phyloP scores from a whole-genome alignment of 2,329 filamentous ascomycete genomes.

The Alternaria ventricosa region DNA sequence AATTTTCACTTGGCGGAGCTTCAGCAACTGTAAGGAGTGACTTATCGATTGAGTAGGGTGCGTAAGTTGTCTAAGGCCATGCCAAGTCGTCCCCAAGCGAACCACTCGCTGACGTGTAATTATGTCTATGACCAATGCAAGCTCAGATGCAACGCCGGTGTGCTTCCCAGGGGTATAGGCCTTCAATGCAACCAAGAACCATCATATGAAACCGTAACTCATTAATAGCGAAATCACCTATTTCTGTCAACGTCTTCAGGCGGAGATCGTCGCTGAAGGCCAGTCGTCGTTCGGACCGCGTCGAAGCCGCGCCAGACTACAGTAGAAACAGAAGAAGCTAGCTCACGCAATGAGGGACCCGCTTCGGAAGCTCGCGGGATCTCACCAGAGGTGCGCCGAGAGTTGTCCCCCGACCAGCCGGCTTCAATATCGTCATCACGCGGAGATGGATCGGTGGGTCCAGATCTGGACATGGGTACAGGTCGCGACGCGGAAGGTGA shows the following conservation, averaged over 20 bases:
- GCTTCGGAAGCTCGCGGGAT: constrained; percentile 21
- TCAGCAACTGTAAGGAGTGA: neutral
- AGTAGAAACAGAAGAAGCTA: constrained; percentile 43
- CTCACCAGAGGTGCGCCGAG: constrained; percentile 44
- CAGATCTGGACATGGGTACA: constrained; percentile 45
- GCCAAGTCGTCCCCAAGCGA: neutral
- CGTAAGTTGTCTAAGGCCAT: neutral
- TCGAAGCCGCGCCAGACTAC: constrained; percentile 47
- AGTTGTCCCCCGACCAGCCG: constrained; percentile 49
- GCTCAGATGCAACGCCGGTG: constrained; percentile 16
- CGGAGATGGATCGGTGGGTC: constrained; percentile 7
- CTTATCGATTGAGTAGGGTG: constrained; percentile 4
- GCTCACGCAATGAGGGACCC: constrained; percentile 36
- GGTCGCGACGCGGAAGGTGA: constrained; percentile 60
- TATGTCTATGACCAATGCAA: neutral
- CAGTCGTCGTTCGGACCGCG: constrained; percentile 37
- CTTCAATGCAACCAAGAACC: constrained; percentile 21
- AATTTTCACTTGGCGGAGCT: neutral
- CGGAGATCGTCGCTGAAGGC: constrained; percentile 37
- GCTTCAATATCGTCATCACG: constrained; percentile 41
- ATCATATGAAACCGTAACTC: constrained; percentile 8
- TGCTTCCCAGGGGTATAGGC: constrained; percentile 23
- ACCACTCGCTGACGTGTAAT: neutral
- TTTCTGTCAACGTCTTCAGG: constrained; percentile 44
- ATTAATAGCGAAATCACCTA: constrained; percentile 25